Conservation (phyloP, 805 yeast genomes). For the Pichia heedii region DNA sequence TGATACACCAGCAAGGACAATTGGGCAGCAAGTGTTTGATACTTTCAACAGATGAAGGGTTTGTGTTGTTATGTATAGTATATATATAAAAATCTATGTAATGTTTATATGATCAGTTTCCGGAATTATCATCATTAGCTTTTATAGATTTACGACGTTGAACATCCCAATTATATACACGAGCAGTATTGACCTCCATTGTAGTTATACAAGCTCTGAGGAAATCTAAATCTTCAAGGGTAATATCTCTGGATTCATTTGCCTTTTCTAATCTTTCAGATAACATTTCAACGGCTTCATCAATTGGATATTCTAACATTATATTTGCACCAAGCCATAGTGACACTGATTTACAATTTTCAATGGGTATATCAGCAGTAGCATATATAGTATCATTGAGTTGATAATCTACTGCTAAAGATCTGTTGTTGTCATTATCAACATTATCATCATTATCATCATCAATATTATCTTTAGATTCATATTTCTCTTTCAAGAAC, state of each 20-base stretch:
- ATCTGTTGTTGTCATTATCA: constrained; percentile 36
- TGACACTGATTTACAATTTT: constrained; percentile 51
- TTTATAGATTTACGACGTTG: constrained; percentile 52
- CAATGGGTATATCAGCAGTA: constrained; percentile 60
- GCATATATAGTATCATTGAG: constrained; percentile 89
- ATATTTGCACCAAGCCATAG: constrained; percentile 98
- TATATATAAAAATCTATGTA: too few relatives aligned
- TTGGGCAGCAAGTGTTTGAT: constrained; percentile 52
- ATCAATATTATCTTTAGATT: constrained; percentile 24
- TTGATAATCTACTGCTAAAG: constrained; percentile 62
- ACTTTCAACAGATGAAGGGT: constrained; percentile 36
- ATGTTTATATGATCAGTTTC: background rate
- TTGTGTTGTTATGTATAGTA: too few relatives aligned
- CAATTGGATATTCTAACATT: constrained; percentile 89
- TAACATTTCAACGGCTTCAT: constrained; percentile 74
- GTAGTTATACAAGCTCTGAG: constrained; percentile 87
- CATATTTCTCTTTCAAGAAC: constrained; percentile 42
- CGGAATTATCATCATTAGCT: constrained; percentile 6
- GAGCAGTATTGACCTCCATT: constrained; percentile 95
- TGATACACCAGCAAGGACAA: constrained; percentile 55
- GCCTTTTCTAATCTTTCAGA: constrained; percentile 55
- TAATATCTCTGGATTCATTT: constrained; percentile 43
- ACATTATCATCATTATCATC: constrained; percentile 20
- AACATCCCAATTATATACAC: constrained; percentile 84
- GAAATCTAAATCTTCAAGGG: constrained; percentile 80